Evolutionary conservation across 2,329 filamentous ascomycete species (phyloP), one percentile per base, ranked within the genome.

Genomic region (Stemphylium lycopersici): DNA sequence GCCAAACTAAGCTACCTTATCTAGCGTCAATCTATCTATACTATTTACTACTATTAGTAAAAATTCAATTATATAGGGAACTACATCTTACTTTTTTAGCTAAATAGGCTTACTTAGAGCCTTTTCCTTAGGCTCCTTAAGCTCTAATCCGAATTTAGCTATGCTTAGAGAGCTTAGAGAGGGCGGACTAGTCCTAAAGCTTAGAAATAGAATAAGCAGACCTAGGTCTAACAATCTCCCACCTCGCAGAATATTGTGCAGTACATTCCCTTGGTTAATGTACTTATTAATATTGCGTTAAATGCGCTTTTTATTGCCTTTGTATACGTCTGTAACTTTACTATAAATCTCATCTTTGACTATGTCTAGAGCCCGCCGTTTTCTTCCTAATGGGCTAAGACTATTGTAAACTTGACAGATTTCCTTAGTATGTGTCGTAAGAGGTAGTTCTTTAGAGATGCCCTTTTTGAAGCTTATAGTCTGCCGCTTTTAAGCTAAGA

Each of bases 61-160:
- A 20, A 36, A 0, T 42, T 13, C 2, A 11, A 29, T 31, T 10
- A 37, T 12, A 51, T 1, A 38, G n/a, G 20, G 26, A 43, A 39
- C 13, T 48, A 0, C 5, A 8, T 42, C 56, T 38, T 58, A 58
- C 56, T 58, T 52, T 58, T 49, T 58, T 2, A 52, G n/a, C 18
- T 49, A 0, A 29, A 58, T 55, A 2, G 56, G 44, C 15, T 48
- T 58, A 20, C 40, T 52, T 37, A 58, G 52, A 45, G 13, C 10
- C 22, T 49, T 56, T 22, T 46, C 24, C 41, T 56, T 13, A 24
- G 8, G 13, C 39, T 39, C 39, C 12, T 37, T 0, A 10, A 56
- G 54, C 44, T 56, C 41, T 13, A 48, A 20, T 42, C 33, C 29
- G 29, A 56, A 42, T 22, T 46, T 1, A 39, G 31, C 29, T 1